Evolutionary conservation across 148 eudicot genomes (phyloP), one percentile per base, ranked within the genome.

Genomic region (Arctostaphylos glauca): DNA sequence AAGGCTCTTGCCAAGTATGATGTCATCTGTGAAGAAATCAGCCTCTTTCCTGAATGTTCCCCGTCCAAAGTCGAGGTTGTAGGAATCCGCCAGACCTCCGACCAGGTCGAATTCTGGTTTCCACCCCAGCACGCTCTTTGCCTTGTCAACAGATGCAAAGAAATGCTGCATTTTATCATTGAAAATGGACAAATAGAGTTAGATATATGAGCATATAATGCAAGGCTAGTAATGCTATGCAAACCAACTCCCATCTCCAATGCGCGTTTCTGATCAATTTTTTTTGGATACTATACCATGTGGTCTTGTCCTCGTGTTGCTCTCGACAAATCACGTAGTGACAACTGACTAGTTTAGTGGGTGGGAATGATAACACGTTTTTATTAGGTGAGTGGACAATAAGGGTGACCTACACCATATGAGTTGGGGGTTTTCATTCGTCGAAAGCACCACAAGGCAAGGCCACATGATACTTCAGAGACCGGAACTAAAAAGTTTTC

Each of bases 11-110:
- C 93, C 98, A 64, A 96, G 96, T 79, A 96, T 89, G 8, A 96
- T 91, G 89, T 96, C 99, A 83, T 96, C 99, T 7, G 98, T 94
- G 23, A 90, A 80, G 92, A 96, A 96, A 89, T 94, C 98, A 38
- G 99, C 97, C 54, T 83, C 97, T 90, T 96, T 94, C 74, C 99
- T 89, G 90, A 88, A 96, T 5, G 97, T 94, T 77, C 98, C 99
- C 70, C 97, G 88, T 58, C 99, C 98, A 79, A 92, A 96, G 82
- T 96, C 99, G 56, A 96, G 92, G 87, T 88, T 89, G 93, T 96
- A 96, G 4, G 99, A 96, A 84, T 93, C 98, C 18, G 95, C 80
- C 0, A 96, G 93, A 23, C 99, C 99, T 84, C 82, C 97, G 80
- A 94, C 93, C 84, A 94, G 82, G 83, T 90, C 92, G 67, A 84